Percentiles rank a stretch among this genome's conserved stretches.
phyloP scores from a whole-genome alignment of 2,329 filamentous ascomycete genomes.

The Colletotrichum navitas region DNA sequence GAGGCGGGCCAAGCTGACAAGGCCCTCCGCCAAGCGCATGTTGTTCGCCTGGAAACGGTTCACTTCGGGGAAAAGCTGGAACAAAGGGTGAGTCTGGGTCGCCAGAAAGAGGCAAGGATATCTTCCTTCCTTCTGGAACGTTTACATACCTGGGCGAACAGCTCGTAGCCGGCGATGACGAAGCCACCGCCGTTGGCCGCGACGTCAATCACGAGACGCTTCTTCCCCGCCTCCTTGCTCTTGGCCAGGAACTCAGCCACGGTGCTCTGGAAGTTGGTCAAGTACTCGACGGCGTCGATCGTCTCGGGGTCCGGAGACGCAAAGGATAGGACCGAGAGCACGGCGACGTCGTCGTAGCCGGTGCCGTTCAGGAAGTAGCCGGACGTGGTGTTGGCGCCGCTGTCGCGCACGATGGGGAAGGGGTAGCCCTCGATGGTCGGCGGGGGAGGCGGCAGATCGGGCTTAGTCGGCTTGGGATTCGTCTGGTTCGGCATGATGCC shows the following conservation, averaged over 20 bases:
- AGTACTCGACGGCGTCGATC: conserved; percentile 44
- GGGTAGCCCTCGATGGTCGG: conserved; percentile 48
- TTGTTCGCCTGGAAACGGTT: conserved; percentile 63
- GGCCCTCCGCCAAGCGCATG: conserved; percentile 62
- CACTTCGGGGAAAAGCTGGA: conserved; percentile 63
- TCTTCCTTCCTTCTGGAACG: conserved; percentile 52
- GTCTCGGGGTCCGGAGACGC: conserved; percentile 35
- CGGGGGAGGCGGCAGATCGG: conserved; percentile 19
- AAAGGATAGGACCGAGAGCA: conserved; percentile 49
- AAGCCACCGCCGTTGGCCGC: conserved; percentile 70
- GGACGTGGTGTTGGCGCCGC: conserved; percentile 46
- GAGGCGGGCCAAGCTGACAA: conserved; percentile 58
- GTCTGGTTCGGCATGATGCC: conserved; percentile 25
- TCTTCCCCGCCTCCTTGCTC: conserved; percentile 63
- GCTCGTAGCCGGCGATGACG: conserved; percentile 71
- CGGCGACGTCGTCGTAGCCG: conserved; percentile 52
- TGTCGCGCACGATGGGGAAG: conserved; percentile 48
- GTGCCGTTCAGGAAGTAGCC: conserved; percentile 54
- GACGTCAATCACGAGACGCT: conserved; percentile 71
- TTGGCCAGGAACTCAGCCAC: conserved; percentile 45
- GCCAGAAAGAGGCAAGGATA: conserved; percentile 50
- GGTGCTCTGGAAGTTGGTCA: conserved; percentile 50
- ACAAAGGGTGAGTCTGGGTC: not conserved
- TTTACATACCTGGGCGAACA: conserved; percentile 63
- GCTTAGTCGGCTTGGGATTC: conserved; percentile 17